These are phyloP conservation scores for Chlamydomonas schloesseri DNA, from an alignment of 139 green algal species.

Conservation along the genomic window DNA sequence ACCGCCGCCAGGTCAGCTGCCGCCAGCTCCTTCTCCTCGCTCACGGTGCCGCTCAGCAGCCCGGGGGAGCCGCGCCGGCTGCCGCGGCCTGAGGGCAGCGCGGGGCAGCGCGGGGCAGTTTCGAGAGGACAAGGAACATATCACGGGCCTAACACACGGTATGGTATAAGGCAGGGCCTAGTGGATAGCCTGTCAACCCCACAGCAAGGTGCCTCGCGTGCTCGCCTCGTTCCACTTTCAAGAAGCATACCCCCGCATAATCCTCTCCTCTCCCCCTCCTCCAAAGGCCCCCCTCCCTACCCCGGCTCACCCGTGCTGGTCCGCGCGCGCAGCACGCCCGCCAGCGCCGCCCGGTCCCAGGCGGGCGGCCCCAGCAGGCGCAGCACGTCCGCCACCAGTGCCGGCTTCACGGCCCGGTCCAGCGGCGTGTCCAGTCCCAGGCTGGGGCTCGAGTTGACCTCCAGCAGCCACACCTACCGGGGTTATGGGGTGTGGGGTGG, in stretches of 20 bases:
- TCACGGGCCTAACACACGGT: too few relatives aligned
- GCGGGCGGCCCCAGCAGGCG: constrained; percentile 54
- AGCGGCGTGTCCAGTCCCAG: constrained; percentile 68
- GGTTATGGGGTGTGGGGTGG: too few relatives aligned
- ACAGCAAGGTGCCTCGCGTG: too few relatives aligned
- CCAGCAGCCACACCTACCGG: constrained; percentile 73
- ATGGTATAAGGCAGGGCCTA: not conserved
- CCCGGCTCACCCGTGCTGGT: not conserved
- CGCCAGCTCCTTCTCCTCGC: constrained; percentile 49
- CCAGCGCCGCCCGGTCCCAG: constrained; percentile 54
- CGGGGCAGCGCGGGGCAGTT: too few relatives aligned
- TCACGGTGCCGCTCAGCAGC: constrained; percentile 43
- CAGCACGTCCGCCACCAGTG: constrained; percentile 51
- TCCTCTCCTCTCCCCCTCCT: not conserved
- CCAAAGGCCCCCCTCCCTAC: not conserved
- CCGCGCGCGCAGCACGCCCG: constrained; percentile 38
- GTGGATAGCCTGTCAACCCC: not conserved
- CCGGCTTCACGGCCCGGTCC: constrained; percentile 55
- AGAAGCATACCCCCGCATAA: too few relatives aligned
- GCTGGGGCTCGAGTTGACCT: constrained; percentile 79
- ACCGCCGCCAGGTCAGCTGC: constrained; percentile 45
- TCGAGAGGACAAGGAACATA: not conserved
- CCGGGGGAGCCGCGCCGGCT: constrained; percentile 9
- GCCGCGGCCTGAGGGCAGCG: constrained; percentile 33
- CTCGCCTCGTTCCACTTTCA: too few relatives aligned